phyloP scores from a whole-genome alignment of 163 green algal species.

The Chlamydomonas reinhardtii region DNA sequence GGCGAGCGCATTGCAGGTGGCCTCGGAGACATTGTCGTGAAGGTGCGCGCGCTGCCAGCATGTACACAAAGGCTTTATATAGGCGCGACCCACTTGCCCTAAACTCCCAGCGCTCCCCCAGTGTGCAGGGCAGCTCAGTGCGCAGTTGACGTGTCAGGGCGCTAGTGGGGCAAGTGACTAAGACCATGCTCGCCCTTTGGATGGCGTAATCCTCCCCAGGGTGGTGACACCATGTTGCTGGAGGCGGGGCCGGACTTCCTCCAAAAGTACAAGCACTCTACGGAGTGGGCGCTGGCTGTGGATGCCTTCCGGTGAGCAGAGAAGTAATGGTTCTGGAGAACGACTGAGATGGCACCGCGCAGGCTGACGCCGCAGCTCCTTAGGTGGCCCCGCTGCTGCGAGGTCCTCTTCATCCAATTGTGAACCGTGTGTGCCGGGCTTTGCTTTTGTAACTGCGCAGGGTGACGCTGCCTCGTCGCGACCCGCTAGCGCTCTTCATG shows the following conservation, averaged over 20 bases:
- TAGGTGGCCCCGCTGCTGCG: neutral
- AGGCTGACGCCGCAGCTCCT: neutral
- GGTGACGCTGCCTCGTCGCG: neutral
- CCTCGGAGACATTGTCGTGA: constrained; percentile 67
- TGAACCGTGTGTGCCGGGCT: too few relatives aligned
- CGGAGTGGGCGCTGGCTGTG: constrained; percentile 44
- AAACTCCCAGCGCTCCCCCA: too few relatives aligned
- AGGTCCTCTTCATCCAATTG: too few relatives aligned
- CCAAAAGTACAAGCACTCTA: constrained; percentile 28
- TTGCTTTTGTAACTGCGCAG: neutral
- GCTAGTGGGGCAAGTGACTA: too few relatives aligned
- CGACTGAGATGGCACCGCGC: too few relatives aligned
- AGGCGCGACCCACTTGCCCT: too few relatives aligned
- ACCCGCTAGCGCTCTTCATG: constrained; percentile 23
- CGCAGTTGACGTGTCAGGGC: too few relatives aligned
- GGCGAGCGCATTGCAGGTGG: constrained; percentile 19
- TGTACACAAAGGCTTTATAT: too few relatives aligned
- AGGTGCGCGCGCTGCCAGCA: neutral
- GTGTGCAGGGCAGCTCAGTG: too few relatives aligned
- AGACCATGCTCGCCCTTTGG: too few relatives aligned
- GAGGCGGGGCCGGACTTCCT: constrained; percentile 44
- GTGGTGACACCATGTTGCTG: constrained; percentile 49
- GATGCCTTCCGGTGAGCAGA: constrained; percentile 30
- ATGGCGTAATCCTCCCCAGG: constrained; percentile 1
- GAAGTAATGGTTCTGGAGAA: neutral